Evolutionary conservation across 202 grass and related monocot species (phyloP).

Genomic region (Hordeum pubiflorum): DNA sequence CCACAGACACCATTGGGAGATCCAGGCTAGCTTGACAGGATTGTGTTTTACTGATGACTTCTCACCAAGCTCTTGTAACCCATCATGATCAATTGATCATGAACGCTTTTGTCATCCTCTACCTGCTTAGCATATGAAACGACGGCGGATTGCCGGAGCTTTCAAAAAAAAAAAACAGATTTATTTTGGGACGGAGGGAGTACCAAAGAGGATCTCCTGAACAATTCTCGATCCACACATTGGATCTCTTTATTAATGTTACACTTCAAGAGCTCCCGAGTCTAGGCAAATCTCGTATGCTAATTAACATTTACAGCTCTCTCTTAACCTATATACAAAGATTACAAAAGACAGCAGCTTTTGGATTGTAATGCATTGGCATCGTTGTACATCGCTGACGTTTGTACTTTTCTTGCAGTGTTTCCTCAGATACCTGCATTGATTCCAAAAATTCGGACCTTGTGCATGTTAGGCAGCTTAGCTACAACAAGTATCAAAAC

Average conservation of each 20-base stretch:
- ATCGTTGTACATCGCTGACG: background rate
- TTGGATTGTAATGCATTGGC: background rate
- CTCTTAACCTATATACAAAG: constrained; percentile 16
- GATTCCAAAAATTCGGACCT: constrained; percentile 81
- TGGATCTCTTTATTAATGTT: background rate
- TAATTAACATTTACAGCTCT: constrained; percentile 37
- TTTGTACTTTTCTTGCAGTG: background rate
- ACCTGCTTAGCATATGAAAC: too few species aligned
- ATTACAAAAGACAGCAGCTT: background rate
- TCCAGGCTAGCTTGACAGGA: too few species aligned
- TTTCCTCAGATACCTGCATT: constrained; percentile 53
- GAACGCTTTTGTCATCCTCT: too few species aligned
- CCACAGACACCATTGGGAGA: too few species aligned
- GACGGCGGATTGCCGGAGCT: too few species aligned
- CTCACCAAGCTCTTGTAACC: too few species aligned
- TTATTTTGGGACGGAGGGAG: too few species aligned
- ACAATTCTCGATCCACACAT: background rate
- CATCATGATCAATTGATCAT: too few species aligned
- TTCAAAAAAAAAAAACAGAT: too few species aligned
- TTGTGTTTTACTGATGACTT: too few species aligned
- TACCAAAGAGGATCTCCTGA: background rate
- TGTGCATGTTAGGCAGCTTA: constrained; percentile 83
- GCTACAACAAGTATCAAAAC: constrained; percentile 62
- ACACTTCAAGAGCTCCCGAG: background rate
- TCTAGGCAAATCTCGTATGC: background rate